Evolutionary conservation across 139 green algal species (phyloP).

Genomic region (Zygnema cylindricum): DNA sequence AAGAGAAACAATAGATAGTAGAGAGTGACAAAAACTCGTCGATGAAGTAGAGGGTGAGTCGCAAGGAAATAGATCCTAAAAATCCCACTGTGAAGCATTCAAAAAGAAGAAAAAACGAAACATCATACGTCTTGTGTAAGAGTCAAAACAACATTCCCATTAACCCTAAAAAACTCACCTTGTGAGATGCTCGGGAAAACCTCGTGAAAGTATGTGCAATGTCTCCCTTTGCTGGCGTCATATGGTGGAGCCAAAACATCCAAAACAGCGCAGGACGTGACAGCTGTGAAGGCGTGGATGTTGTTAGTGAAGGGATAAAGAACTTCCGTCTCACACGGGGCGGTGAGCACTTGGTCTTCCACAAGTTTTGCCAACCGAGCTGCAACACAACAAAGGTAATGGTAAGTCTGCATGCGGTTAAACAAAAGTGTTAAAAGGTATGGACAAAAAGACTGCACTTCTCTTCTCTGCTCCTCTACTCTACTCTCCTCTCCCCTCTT

Average conservation of each 20-base stretch:
- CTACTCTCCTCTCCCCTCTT: no score
- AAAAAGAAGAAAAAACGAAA: constrained; percentile 27
- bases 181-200: not conserved
- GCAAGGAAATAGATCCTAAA: no score
- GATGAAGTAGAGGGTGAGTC: no score
- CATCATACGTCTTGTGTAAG: constrained; percentile 7
- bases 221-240: constrained; percentile 62
- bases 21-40: no score
- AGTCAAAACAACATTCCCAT: constrained; percentile 35
- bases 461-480: no score
- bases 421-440: no score
- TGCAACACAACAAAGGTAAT: no score
- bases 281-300: constrained; percentile 86
- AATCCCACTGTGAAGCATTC: not conserved
- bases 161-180: constrained; percentile 32
- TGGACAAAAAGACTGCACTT: no score
- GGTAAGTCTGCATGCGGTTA: no score
- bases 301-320: constrained; percentile 77
- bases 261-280: constrained; percentile 85
- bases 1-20: not conserved
- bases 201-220: constrained; percentile 87
- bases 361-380: constrained; percentile 62
- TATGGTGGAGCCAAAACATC: constrained; percentile 92
- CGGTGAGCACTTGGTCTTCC: constrained; percentile 66
- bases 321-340: constrained; percentile 60